Evolutionary conservation across 2,329 filamentous ascomycete genomes (phyloP).

Genomic region (Trichoderma harzianum): DNA sequence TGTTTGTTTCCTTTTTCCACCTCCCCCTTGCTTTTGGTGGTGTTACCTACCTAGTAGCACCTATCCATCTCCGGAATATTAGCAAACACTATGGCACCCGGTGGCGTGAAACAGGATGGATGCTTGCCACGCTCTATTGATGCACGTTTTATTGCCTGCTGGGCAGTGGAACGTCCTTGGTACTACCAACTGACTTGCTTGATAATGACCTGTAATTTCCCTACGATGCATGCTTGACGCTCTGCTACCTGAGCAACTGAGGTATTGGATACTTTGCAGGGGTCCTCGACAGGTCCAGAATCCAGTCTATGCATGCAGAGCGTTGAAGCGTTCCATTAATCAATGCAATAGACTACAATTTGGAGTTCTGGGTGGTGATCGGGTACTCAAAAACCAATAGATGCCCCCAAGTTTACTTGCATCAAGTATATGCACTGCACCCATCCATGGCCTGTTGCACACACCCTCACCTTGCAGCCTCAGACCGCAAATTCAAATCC

Average conservation of each 20-base stretch:
- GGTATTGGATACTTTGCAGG: not conserved
- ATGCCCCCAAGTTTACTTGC: not conserved
- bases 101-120: not conserved
- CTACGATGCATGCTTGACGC: not conserved
- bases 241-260: not conserved
- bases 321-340: not conserved
- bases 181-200: not conserved
- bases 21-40: not conserved
- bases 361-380: not conserved
- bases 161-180: not conserved
- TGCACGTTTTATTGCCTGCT: slow-evolving; percentile 8
- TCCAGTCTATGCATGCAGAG: not conserved
- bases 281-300: not conserved
- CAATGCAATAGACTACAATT: not conserved
- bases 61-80: not conserved
- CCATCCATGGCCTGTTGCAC: not conserved
- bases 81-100: not conserved
- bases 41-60: not conserved
- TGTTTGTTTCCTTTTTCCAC: not conserved
- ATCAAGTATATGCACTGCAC: not conserved
- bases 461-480: not conserved
- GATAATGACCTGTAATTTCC: not conserved
- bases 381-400: not conserved
- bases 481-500: not conserved
- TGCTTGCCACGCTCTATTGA: not conserved